Evolutionary conservation across 2,329 filamentous ascomycete species (phyloP).

Genomic region (Leptographium lundbergii): DNA sequence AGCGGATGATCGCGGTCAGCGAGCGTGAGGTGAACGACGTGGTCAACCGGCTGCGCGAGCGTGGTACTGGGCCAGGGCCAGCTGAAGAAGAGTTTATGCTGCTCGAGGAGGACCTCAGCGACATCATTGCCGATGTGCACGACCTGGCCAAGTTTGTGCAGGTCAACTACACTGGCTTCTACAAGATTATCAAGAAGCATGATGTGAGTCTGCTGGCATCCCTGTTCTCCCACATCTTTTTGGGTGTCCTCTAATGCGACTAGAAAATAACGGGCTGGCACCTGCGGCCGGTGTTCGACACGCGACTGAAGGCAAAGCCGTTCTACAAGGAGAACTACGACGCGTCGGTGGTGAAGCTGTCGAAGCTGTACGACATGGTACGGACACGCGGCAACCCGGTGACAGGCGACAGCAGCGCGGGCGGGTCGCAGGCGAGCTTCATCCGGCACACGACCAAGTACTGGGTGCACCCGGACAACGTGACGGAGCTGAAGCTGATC

Average conservation of each 20-base stretch:
- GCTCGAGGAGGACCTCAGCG: constrained; percentile 87
- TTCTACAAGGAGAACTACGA: constrained; percentile 99
- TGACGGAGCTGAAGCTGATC: constrained; percentile 95
- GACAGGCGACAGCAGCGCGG: constrained; percentile 83
- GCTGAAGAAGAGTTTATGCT: constrained; percentile 89
- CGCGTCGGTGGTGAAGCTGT: constrained; percentile 85
- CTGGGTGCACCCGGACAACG: constrained; percentile 97
- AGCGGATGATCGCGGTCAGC: constrained; percentile 73
- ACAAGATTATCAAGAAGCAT: constrained; percentile 99
- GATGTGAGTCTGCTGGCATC: constrained; percentile 42
- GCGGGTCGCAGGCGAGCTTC: constrained; percentile 88
- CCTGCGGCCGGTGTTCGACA: constrained; percentile 89
- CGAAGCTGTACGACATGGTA: constrained; percentile 87
- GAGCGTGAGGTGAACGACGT: constrained; percentile 87
- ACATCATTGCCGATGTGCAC: constrained; percentile 97
- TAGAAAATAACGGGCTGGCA: constrained; percentile 92
- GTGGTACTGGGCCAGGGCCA: constrained; percentile 45
- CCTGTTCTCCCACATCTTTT: background rate
- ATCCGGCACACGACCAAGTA: constrained; percentile 97
- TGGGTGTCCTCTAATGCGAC: background rate
- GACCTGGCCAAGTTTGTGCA: constrained; percentile 97
- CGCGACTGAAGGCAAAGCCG: constrained; percentile 85
- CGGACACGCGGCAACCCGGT: constrained; percentile 85
- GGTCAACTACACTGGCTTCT: constrained; percentile 96
- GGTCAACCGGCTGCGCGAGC: constrained; percentile 58